Evolutionary conservation across 768 basidiomycete genomes (phyloP).

Genomic region (Pulveroboletus ravenelii): DNA sequence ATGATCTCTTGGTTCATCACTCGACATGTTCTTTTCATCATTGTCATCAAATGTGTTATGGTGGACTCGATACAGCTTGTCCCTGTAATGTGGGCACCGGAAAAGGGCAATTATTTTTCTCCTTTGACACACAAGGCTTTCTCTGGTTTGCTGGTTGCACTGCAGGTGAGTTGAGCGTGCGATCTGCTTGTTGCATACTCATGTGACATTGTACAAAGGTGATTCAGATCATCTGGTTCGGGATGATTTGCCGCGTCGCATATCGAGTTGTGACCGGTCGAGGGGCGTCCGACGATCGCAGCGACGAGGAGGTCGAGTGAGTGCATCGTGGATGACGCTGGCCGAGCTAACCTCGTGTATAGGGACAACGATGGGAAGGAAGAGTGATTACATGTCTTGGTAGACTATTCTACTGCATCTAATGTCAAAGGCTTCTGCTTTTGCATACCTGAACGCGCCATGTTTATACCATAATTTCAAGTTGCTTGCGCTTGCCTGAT

Average conservation of each 20-base stretch:
- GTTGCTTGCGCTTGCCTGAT: slow-evolving; percentile 1
- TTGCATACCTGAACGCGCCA: slow-evolving; percentile 26
- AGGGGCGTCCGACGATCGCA: slow-evolving; percentile 79
- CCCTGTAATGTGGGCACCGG: slow-evolving; percentile 53
- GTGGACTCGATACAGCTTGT: slow-evolving; percentile 48
- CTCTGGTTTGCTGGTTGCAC: slow-evolving; percentile 44
- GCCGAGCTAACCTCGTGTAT: slow-evolving; percentile 10
- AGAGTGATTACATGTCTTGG: slow-evolving; percentile 19
- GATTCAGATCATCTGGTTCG: slow-evolving; percentile 82
- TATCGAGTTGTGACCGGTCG: slow-evolving; percentile 69
- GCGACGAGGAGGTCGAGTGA: slow-evolving; percentile 71
- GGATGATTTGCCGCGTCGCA: slow-evolving; percentile 80
- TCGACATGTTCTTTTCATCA: slow-evolving; percentile 75
- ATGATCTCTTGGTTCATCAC: slow-evolving; percentile 89
- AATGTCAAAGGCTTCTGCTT: slow-evolving; percentile 19
- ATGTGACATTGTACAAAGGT: slow-evolving; percentile 37
- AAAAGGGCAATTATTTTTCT: slow-evolving; percentile 54
- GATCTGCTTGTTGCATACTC: not conserved
- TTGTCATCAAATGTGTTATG: slow-evolving; percentile 61
- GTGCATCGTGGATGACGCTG: slow-evolving; percentile 11
- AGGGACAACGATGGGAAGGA: slow-evolving; percentile 24
- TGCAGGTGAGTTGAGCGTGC: slow-evolving; percentile 47
- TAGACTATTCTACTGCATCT: slow-evolving; percentile 25
- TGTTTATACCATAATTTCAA: slow-evolving; percentile 28
- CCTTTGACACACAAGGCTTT: slow-evolving; percentile 44